A percentile compares a stretch with the other conserved stretches of the same genome.
Conservation (phyloP, 208 protist species). For the Wallacemonas sp. region DNA sequence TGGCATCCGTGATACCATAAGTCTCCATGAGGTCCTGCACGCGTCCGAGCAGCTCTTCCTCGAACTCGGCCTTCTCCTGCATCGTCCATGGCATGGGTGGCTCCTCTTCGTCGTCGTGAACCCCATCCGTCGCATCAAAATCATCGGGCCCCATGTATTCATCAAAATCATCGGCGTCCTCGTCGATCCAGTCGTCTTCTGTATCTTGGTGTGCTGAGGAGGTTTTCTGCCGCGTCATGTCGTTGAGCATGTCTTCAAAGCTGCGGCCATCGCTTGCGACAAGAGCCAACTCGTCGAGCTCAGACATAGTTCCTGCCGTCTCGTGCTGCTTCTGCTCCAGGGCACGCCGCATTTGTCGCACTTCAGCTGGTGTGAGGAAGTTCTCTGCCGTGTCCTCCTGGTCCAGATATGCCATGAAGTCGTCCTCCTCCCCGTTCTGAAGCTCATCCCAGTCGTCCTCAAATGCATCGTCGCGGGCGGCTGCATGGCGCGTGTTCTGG, state of each 20-base stretch:
- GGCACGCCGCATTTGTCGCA: slow-evolving; percentile 36
- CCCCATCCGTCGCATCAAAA: slow-evolving; percentile 18
- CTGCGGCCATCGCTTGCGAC: slow-evolving; percentile 22
- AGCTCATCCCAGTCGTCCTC: slow-evolving; percentile 51
- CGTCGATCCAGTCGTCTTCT: no score
- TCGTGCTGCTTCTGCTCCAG: no score
- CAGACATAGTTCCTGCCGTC: no score
- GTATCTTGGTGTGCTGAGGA: no score
- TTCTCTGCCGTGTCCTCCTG: slow-evolving; percentile 57
- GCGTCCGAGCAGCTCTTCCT: slow-evolving; percentile 35
- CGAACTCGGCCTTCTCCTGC: slow-evolving; percentile 46
- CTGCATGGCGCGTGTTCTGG: background rate
- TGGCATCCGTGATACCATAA: slow-evolving; percentile 35
- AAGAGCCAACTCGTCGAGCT: slow-evolving; percentile 38
- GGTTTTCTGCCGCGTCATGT: no score
- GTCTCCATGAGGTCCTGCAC: slow-evolving; percentile 33
- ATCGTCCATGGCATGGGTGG: slow-evolving; percentile 28
- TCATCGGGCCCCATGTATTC: slow-evolving; percentile 20
- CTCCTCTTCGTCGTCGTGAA: slow-evolving; percentile 5
- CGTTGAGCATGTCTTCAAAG: slow-evolving; percentile 22
- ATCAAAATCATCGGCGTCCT: slow-evolving; percentile 25
- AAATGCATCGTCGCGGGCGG: slow-evolving; percentile 19
- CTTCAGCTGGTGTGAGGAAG: slow-evolving; percentile 48
- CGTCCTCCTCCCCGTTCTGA: slow-evolving; percentile 45
- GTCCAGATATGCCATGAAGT: slow-evolving; percentile 84